Percentiles rank a stretch among this genome's conserved stretches.
These are phyloP conservation scores for Colletotrichum sp. DNA, from an alignment of 2,329 filamentous ascomycete species.

Conservation along the genomic window DNA sequence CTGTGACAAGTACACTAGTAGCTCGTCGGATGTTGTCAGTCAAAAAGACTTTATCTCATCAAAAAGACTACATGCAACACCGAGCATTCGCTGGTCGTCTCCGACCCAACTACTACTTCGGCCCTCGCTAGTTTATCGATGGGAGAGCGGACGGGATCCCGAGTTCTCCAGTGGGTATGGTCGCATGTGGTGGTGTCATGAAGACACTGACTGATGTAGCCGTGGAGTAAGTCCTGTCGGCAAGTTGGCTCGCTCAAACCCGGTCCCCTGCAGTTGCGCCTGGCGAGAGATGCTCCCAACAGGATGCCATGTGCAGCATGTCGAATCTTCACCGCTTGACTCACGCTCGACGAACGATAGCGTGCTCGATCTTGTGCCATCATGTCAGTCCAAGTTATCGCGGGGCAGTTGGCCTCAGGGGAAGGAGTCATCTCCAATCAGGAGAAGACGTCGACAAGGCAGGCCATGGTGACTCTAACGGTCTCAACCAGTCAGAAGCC, in stretches of 20 bases:
- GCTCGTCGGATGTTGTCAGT: background rate
- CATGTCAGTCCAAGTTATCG: background rate
- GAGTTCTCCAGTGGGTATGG: slow-evolving; percentile 13
- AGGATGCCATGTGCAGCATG: background rate
- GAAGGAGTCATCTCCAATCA: background rate
- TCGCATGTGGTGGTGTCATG: background rate
- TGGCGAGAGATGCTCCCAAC: background rate
- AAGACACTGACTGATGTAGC: background rate
- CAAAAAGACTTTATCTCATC: background rate
- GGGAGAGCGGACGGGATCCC: slow-evolving; percentile 16
- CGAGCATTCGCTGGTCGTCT: slow-evolving; percentile 8
- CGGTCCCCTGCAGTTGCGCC: background rate
- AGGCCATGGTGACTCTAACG: background rate
- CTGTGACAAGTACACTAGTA: background rate
- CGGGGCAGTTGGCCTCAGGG: background rate
- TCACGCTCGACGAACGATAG: background rate
- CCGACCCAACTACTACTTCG: slow-evolving; percentile 13
- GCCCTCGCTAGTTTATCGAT: slow-evolving; percentile 5
- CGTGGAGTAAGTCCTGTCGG: background rate
- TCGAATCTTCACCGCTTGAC: background rate
- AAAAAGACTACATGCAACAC: background rate
- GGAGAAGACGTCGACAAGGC: background rate
- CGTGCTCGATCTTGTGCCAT: background rate
- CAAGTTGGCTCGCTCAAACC: background rate
- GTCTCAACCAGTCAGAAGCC: background rate